Base-by-base conservation (phyloP, 1,139 yeast genomes). In the Scheffersomyces lignicola region DNA sequence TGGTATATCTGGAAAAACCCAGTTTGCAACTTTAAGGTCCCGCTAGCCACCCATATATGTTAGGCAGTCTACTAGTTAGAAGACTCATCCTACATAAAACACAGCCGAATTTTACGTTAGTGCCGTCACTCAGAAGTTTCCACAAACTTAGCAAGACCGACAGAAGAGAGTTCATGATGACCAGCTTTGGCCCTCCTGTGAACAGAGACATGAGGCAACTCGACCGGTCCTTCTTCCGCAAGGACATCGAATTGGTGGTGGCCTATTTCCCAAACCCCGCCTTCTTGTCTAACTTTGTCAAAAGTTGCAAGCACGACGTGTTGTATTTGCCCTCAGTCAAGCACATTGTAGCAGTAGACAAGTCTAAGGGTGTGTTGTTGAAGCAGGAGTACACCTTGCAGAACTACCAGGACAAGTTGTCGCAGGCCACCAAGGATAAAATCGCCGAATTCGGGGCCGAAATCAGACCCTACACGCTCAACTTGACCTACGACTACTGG, bases 401-500 rank as follows among this genome's bases (percentile, higher is more conserved):
- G 0, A 64, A 58, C 1, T 60, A 65, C 13, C 75, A 71, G 14
- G 45, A 60, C 5, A 35, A 28, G 7, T 31, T 39, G 5, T 31
- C 33, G 13, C 25, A 34, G 9, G 5, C 27, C 5, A 73, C 86
- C 0, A 48, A 60, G 17, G 58, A 60, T 5, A 69, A 70, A 40
- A 58, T 89, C 3, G 48, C 65, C 14, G 73, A 76, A 25, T 68
- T 67, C 29, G 60, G 68, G 0, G 73, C 80, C 3, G 52, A 58
- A 3, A 57, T 84, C 15, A 59, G 62, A 29, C 79, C 83, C 1
- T 80, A 84, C 52, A 65, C 61, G 3, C 65, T 87, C 42, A 58
- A 63, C 1, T 66, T 92, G 35, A 82, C 71, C 44, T 92, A 92
- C 56, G 70, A 76, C 33, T 87, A 79, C 60, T 92, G 97, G 97